Conservation (phyloP, 73 alveolate species). For the Paramecium sexaurelia region DNA sequence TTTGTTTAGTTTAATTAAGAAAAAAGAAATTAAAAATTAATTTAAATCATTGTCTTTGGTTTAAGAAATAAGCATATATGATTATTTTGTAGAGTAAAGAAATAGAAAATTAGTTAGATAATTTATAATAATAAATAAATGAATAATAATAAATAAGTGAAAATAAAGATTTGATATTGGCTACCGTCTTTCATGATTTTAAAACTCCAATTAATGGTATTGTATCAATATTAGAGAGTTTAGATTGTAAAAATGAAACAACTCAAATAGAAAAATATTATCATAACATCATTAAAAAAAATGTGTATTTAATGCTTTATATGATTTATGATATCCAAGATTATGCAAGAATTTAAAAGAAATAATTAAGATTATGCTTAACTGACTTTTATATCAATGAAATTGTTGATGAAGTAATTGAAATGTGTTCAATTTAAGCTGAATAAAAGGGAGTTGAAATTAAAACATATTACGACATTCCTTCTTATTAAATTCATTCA, state of each 20-base stretch:
- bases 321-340: constrained; percentile 66
- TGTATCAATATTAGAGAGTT: constrained; percentile 16
- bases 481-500: constrained; percentile 19
- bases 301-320: constrained; percentile 45
- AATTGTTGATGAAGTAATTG: constrained; percentile 27
- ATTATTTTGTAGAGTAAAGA: not conserved
- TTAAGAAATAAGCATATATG: not conserved
- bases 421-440: not conserved
- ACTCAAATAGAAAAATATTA: not conserved
- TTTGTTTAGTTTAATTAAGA: not conserved
- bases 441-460: constrained; percentile 49
- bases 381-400: constrained; percentile 12
- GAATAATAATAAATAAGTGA: constrained; percentile 27
- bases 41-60: not conserved
- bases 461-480: not conserved
- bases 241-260: not conserved
- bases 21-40: constrained; percentile 3
- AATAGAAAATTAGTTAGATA: not conserved
- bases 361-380: constrained; percentile 14
- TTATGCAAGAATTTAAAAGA: constrained; percentile 46
- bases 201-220: constrained; percentile 68
- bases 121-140: not conserved
- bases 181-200: constrained; percentile 62
- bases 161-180: constrained; percentile 41
- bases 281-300: constrained; percentile 28